phyloP scores from a whole-genome alignment of 768 basidiomycete species.

The Imleria badia region DNA sequence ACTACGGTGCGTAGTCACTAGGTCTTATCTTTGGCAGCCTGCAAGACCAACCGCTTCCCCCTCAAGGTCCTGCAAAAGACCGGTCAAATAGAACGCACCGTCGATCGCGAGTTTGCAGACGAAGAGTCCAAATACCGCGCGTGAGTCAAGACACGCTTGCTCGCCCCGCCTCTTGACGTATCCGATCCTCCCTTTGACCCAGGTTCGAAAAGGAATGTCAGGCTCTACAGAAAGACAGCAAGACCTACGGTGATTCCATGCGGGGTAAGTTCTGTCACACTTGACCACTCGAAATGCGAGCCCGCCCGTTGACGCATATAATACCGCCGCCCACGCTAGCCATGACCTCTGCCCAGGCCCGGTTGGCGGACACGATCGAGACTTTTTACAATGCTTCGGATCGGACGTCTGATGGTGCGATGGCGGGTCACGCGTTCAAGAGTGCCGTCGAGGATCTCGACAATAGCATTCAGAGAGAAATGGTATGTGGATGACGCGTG shows the following conservation, averaged over 20 bases:
- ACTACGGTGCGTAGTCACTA: conserved; percentile 64
- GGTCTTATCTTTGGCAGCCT: background rate
- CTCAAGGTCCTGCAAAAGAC: conserved; percentile 92
- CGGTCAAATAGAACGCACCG: conserved; percentile 94
- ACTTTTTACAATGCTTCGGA: conserved; percentile 88
- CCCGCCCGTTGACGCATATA: background rate
- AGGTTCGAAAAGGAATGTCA: conserved; percentile 98
- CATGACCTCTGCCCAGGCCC: conserved; percentile 91
- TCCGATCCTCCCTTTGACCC: background rate
- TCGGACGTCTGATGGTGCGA: conserved; percentile 84
- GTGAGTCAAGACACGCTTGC: conserved; percentile 45
- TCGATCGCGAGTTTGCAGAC: conserved; percentile 90
- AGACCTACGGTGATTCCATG: conserved; percentile 93
- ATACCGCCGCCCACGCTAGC: conserved; percentile 43
- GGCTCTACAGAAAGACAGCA: conserved; percentile 91
- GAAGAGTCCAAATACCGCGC: conserved; percentile 89
- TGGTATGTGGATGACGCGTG: conserved; percentile 52
- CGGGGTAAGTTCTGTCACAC: conserved; percentile 53
- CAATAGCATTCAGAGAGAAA: conserved; percentile 74
- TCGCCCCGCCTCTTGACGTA: conserved; percentile 1
- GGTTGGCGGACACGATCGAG: conserved; percentile 92
- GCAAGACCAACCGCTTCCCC: conserved; percentile 6
- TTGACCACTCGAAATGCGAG: background rate
- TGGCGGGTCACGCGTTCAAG: conserved; percentile 97
- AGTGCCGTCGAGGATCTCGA: conserved; percentile 94